phyloP scores from a whole-genome alignment of 2,329 filamentous ascomycete genomes.

The Biscogniauxia mediterranea region DNA sequence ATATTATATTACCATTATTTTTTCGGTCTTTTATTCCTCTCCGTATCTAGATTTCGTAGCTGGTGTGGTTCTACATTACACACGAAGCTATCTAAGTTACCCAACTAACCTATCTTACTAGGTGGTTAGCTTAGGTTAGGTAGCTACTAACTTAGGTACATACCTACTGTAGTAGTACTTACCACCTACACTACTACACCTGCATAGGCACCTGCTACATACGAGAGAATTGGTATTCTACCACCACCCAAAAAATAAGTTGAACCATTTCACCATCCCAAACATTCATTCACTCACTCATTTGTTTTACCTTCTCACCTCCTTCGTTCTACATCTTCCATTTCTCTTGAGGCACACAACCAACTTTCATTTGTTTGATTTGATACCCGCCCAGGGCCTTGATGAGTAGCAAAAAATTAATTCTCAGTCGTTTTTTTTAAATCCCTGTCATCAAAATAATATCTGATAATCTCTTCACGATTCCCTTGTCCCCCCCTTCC shows the following conservation, averaged over 20 bases:
- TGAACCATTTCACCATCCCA: background rate
- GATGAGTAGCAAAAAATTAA: slow-evolving; percentile 1
- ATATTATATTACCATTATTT: too few relatives aligned
- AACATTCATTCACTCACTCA: background rate
- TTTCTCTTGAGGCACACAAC: background rate
- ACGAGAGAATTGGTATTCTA: too few relatives aligned
- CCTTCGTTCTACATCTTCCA: background rate
- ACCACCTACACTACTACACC: too few relatives aligned
- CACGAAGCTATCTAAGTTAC: too few relatives aligned
- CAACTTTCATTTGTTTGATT: slow-evolving; percentile 5
- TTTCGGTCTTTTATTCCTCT: too few relatives aligned
- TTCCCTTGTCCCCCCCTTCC: background rate
- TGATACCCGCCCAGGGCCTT: background rate
- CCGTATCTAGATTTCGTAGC: too few relatives aligned
- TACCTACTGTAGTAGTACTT: too few relatives aligned
- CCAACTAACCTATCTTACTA: too few relatives aligned
- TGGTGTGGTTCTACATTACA: too few relatives aligned
- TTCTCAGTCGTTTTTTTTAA: background rate
- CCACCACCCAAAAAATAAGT: background rate
- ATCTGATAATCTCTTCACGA: background rate
- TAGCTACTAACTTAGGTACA: too few relatives aligned
- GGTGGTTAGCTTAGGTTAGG: too few relatives aligned
- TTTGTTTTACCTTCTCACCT: background rate
- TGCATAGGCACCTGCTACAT: too few relatives aligned
- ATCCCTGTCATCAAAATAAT: background rate